Evolutionary conservation across 2,329 filamentous ascomycete species (phyloP).

Genomic region (Cryoendolithus antarcticus): DNA sequence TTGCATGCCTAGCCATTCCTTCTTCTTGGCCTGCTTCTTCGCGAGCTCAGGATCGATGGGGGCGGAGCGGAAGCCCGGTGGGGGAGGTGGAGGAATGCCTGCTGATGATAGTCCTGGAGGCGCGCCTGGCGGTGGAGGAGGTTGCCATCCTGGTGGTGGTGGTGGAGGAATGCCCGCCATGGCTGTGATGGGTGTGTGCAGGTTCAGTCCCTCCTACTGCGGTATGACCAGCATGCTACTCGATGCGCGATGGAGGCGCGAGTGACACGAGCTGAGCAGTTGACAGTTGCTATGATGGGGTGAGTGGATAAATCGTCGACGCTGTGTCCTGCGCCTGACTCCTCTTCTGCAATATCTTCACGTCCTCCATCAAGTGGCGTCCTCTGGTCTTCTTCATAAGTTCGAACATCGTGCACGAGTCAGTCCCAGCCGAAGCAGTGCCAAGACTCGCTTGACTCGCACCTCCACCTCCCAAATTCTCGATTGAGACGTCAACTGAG

Average conservation of each 20-base stretch:
- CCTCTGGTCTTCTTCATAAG: no score
- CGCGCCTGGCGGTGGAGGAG: slow-evolving; percentile 31
- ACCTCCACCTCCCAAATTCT: background rate
- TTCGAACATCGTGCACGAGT: background rate
- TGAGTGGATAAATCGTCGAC: no score
- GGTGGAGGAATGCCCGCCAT: slow-evolving; percentile 54
- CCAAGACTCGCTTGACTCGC: background rate
- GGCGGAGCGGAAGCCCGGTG: slow-evolving; percentile 65
- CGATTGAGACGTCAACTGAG: background rate
- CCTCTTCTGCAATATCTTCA: no score
- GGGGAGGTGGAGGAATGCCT: slow-evolving; percentile 56
- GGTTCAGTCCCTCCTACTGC: no score
- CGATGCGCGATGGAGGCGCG: no score
- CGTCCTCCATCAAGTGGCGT: no score
- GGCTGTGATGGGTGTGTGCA: slow-evolving; percentile 1
- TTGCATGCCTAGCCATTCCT: slow-evolving; percentile 89
- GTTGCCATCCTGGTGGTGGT: slow-evolving; percentile 54
- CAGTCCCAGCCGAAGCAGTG: background rate
- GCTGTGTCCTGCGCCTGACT: slow-evolving; percentile 18
- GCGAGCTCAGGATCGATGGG: slow-evolving; percentile 70
- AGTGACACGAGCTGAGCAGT: no score
- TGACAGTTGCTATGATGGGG: no score
- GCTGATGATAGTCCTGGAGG: slow-evolving; percentile 40
- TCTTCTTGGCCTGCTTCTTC: slow-evolving; percentile 98
- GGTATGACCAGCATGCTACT: no score